Percentiles rank a stretch among this genome's conserved stretches.
Conservation (phyloP, 345 rosid species). For the Diplotaxis tenuifolia region DNA sequence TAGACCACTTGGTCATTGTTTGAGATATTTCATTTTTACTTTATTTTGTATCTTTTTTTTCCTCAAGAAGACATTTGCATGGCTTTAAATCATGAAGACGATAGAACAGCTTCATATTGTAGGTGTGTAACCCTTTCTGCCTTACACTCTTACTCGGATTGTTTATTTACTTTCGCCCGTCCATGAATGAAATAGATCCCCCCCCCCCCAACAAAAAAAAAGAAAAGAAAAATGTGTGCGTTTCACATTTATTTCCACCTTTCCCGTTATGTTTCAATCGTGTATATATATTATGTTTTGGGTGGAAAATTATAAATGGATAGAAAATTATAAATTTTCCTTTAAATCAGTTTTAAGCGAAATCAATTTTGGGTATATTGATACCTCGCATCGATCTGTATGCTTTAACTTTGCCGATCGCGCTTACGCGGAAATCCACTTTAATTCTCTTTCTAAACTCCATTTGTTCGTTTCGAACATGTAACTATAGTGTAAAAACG, state of each 20-base stretch:
- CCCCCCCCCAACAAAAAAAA: neutral
- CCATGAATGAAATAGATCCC: neutral
- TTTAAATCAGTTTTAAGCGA: neutral
- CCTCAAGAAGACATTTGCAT: slow-evolving; percentile 13
- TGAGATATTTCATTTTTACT: neutral
- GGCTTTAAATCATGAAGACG: slow-evolving; percentile 11
- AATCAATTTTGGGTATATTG: neutral
- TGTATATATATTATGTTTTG: neutral
- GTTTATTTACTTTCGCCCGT: neutral
- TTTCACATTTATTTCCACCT: neutral
- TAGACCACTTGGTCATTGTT: slow-evolving; percentile 5
- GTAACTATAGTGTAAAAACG: slow-evolving; percentile 20
- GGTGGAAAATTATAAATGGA: neutral
- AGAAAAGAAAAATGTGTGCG: neutral
- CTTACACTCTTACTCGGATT: neutral
- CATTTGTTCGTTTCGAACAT: slow-evolving; percentile 30
- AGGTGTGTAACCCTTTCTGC: slow-evolving; percentile 16
- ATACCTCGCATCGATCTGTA: neutral
- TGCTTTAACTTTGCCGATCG: slow-evolving; percentile 21
- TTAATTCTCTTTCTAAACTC: neutral
- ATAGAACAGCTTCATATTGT: slow-evolving; percentile 9
- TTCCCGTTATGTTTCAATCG: neutral
- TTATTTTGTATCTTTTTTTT: neutral
- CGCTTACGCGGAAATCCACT: slow-evolving; percentile 25
- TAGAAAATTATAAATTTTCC: neutral